phyloP scores from a whole-genome alignment of 768 basidiomycete species.

The Austroboletus eburneus region DNA sequence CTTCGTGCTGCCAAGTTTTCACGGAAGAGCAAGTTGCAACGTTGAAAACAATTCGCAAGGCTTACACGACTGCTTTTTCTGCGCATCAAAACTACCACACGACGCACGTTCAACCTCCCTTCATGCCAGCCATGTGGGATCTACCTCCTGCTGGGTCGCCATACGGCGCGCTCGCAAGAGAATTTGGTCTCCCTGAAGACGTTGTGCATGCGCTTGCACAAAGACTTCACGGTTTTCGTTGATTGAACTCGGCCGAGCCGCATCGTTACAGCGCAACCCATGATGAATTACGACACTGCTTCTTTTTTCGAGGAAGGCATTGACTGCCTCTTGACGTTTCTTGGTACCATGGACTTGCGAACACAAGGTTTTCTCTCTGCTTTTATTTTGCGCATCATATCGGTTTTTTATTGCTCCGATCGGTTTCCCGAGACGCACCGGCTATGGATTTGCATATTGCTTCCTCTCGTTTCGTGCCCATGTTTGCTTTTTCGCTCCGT shows the following conservation, averaged over 20 bases:
- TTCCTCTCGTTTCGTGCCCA: slow-evolving; percentile 17
- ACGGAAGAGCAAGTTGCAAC: slow-evolving; percentile 54
- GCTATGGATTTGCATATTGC: slow-evolving; percentile 29
- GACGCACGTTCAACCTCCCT: slow-evolving; percentile 8
- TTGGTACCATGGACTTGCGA: slow-evolving; percentile 22
- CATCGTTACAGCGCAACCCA: slow-evolving; percentile 8
- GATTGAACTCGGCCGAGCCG: slow-evolving; percentile 1
- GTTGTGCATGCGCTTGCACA: slow-evolving; percentile 65
- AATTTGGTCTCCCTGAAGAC: slow-evolving; percentile 70
- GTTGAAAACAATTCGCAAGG: slow-evolving; percentile 42
- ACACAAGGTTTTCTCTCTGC: slow-evolving; percentile 7
- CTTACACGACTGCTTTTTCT: slow-evolving; percentile 20
- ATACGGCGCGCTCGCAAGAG: slow-evolving; percentile 58
- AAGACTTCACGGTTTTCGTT: slow-evolving; percentile 37
- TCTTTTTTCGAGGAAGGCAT: slow-evolving; percentile 16
- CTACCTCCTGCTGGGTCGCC: slow-evolving; percentile 16
- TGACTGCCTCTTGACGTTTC: slow-evolving; percentile 25
- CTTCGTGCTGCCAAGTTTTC: slow-evolving; percentile 42
- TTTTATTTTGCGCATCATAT: slow-evolving; percentile 15
- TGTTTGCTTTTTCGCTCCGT: slow-evolving; percentile 8
- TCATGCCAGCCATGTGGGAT: slow-evolving; percentile 22
- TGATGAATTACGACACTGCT: slow-evolving; percentile 16
- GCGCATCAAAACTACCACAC: slow-evolving; percentile 5
- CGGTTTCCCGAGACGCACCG: slow-evolving; percentile 11
- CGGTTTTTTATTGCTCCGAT: slow-evolving; percentile 14